phyloP scores from a whole-genome alignment of 352 stramenopile genomes.

The Phytophthora brassicae region DNA sequence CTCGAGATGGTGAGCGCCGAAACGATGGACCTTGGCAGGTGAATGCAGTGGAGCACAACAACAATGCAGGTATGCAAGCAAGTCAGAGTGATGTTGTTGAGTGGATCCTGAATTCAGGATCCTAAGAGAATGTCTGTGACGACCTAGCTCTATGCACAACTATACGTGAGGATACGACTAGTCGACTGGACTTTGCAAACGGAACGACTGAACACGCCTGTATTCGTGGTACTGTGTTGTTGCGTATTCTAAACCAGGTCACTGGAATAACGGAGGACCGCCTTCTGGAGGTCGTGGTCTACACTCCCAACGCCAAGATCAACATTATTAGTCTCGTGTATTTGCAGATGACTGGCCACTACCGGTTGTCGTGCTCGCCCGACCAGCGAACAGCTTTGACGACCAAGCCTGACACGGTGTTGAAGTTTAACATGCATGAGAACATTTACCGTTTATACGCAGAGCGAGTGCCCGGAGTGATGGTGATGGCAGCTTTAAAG shows the following conservation, averaged over 20 bases:
- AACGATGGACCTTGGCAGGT: no score
- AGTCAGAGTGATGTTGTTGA: no score
- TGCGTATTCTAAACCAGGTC: not conserved
- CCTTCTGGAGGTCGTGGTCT: not conserved
- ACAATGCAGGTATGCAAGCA: no score
- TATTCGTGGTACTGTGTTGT: not conserved
- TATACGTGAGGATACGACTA: no score
- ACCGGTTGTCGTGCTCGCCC: not conserved
- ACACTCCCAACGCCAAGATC: not conserved
- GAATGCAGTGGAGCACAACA: no score
- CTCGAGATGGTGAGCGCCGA: no score
- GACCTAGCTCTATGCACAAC: no score
- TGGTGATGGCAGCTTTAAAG: no score
- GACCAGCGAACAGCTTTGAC: not conserved
- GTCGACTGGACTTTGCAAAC: no score
- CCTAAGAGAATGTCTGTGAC: no score
- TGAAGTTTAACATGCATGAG: not conserved
- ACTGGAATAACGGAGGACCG: slow-evolving; percentile 6
- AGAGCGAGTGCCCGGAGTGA: no score
- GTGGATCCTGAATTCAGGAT: no score
- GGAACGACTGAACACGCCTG: not conserved
- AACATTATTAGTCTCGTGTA: slow-evolving; percentile 8
- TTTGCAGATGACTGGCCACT: not conserved
- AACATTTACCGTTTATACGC: slow-evolving; percentile 5
- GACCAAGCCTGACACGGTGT: not conserved